A percentile compares a stretch with the other conserved stretches of the same genome.
phyloP scores from a whole-genome alignment of 768 basidiomycete genomes.

The Rubroboletus satanas region DNA sequence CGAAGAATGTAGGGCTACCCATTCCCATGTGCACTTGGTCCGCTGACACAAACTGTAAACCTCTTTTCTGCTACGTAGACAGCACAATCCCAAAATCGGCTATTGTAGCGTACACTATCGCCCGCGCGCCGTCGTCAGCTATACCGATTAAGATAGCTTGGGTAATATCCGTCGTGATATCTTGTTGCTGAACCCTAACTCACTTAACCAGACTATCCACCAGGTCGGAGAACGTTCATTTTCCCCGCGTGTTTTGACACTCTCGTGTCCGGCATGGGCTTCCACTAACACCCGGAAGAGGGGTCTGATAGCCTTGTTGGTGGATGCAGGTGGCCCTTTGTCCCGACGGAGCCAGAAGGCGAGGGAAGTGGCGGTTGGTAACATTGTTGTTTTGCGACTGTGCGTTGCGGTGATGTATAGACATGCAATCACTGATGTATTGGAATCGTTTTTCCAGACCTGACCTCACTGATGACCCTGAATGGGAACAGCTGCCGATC shows the following conservation, averaged over 20 bases:
- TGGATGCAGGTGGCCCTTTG: constrained; percentile 44
- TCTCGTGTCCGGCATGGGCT: constrained; percentile 37
- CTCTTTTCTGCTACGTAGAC: constrained; percentile 38
- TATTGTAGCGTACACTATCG: constrained; percentile 29
- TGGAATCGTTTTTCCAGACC: constrained; percentile 36
- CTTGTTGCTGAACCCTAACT: constrained; percentile 2
- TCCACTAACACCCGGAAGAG: constrained; percentile 29
- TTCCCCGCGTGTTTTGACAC: constrained; percentile 43
- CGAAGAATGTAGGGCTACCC: constrained; percentile 48
- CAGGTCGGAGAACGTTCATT: constrained; percentile 39
- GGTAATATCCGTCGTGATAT: constrained; percentile 31
- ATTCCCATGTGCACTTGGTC: not conserved
- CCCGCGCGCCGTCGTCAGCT: constrained; percentile 31
- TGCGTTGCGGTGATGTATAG: constrained; percentile 23
- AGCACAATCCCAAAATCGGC: constrained; percentile 36
- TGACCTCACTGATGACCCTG: constrained; percentile 46
- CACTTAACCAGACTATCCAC: constrained; percentile 14
- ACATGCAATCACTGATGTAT: not conserved
- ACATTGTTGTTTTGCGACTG: constrained; percentile 50
- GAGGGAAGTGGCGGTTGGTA: constrained; percentile 46
- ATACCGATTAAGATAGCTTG: constrained; percentile 31
- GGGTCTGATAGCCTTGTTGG: constrained; percentile 44
- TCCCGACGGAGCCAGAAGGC: constrained; percentile 29
- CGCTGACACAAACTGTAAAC: constrained; percentile 23
- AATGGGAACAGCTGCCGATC: constrained; percentile 49